Evolutionary conservation across 331 rosid species (phyloP).

Genomic region (Phaseolus coccineus): DNA sequence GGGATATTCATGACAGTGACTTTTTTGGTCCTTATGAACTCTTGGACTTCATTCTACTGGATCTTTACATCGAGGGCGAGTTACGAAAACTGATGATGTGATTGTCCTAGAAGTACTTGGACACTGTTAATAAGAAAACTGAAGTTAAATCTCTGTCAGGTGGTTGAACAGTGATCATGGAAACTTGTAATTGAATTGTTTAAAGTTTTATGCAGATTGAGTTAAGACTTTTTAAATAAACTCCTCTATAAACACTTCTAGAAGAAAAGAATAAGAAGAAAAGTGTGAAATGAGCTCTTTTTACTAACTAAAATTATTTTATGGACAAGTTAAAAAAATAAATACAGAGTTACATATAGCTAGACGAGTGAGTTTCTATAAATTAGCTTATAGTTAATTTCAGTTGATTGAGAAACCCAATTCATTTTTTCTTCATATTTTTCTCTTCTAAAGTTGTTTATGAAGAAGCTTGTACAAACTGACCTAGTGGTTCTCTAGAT

Average conservation of each 20-base stretch:
- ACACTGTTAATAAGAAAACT: neutral
- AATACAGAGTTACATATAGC: no score
- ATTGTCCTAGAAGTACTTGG: constrained; percentile 16
- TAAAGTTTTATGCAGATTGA: neutral
- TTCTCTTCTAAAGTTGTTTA: no score
- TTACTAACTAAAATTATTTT: no score
- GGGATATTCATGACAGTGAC: constrained; percentile 61
- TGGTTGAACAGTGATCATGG: neutral
- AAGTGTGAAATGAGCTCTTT: no score
- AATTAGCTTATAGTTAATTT: no score
- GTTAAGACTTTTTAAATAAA: neutral
- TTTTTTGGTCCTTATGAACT: constrained; percentile 90
- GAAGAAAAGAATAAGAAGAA: no score
- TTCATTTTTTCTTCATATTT: no score
- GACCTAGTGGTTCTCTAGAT: neutral
- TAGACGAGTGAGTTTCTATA: no score
- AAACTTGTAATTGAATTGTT: constrained; percentile 4
- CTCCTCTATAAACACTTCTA: no score
- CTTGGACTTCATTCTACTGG: constrained; percentile 48
- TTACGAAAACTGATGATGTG: constrained; percentile 33
- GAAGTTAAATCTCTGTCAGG: neutral
- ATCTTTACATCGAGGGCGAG: constrained; percentile 63
- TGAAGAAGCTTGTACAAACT: no score
- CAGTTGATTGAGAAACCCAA: no score
- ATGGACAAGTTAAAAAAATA: no score